Conservation (phyloP, 345 rosid species). For the Gossypium ekmanianum region DNA sequence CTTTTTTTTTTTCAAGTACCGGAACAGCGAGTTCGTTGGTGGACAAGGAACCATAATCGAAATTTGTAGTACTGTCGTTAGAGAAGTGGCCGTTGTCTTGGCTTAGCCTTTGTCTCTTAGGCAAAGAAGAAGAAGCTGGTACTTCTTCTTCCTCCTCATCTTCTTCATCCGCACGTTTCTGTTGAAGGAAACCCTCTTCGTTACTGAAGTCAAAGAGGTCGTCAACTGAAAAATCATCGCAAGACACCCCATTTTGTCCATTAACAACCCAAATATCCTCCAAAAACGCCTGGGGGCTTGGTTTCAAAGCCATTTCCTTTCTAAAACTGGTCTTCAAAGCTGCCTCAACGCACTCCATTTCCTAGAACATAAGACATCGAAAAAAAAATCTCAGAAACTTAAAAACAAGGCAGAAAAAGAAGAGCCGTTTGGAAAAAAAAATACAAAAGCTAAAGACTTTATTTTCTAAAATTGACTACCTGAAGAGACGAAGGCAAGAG, state of each 20-base stretch:
- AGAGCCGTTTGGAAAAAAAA: constrained; percentile 3
- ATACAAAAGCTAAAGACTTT: background rate
- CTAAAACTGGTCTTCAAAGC: constrained; percentile 62
- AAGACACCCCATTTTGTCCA: constrained; percentile 34
- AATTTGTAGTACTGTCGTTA: constrained; percentile 14
- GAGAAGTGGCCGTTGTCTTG: constrained; percentile 15
- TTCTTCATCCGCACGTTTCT: constrained; percentile 17
- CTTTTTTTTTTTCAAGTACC: constrained; percentile 29
- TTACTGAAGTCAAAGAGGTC: constrained; percentile 78
- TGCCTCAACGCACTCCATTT: constrained; percentile 64
- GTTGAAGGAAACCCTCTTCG: constrained; percentile 44
- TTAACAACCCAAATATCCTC: constrained; percentile 39
- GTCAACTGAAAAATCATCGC: constrained; percentile 72
- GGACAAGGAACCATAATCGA: constrained; percentile 43
- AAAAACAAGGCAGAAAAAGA: background rate
- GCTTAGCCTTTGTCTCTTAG: constrained; percentile 16
- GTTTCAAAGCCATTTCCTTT: constrained; percentile 52
- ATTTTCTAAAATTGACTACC: constrained; percentile 18
- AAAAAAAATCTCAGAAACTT: background rate
- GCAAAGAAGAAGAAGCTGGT: constrained; percentile 18
- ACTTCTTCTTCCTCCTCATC: constrained; percentile 17
- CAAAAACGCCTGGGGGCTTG: constrained; percentile 25
- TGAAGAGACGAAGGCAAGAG: constrained; percentile 18
- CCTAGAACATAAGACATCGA: constrained; percentile 6
- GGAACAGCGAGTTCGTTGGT: constrained; percentile 59